A percentile compares a stretch with the other conserved stretches of the same genome.
These are phyloP conservation scores for Spergularia marina DNA, from an alignment of 148 eudicot species.

Conservation along the genomic window DNA sequence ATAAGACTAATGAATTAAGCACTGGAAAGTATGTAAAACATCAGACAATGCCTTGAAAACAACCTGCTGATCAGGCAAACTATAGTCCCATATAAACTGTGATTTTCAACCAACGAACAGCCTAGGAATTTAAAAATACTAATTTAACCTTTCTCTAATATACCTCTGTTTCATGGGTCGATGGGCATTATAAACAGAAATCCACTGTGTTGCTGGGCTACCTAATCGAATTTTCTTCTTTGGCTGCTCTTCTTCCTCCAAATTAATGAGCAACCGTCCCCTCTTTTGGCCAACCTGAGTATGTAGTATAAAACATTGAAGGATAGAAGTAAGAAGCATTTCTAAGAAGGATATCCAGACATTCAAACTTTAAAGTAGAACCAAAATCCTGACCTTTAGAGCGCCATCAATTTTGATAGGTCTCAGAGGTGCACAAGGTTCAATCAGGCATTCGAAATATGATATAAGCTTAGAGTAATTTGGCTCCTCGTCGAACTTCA, in stretches of 20 bases:
- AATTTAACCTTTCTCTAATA: slow-evolving; percentile 1
- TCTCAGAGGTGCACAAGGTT: slow-evolving; percentile 69
- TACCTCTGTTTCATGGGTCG: slow-evolving; percentile 97
- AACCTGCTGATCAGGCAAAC: background rate
- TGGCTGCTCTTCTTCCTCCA: slow-evolving; percentile 93
- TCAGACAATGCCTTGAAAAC: background rate
- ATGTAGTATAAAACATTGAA: background rate
- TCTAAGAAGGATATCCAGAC: background rate
- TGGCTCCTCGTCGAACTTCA: slow-evolving; percentile 96
- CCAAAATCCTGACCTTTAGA: slow-evolving; percentile 52
- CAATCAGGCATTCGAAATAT: slow-evolving; percentile 76
- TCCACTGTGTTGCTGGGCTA: slow-evolving; percentile 96
- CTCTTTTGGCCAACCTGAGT: slow-evolving; percentile 86
- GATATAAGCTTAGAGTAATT: slow-evolving; percentile 81
- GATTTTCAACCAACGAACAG: background rate
- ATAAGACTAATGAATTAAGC: background rate
- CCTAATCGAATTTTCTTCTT: slow-evolving; percentile 81
- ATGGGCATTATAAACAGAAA: slow-evolving; percentile 92
- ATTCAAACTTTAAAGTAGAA: background rate
- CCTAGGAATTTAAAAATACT: background rate
- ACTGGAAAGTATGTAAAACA: background rate
- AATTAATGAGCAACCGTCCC: slow-evolving; percentile 72
- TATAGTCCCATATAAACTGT: background rate
- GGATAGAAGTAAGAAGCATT: slow-evolving; percentile 10
- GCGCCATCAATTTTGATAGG: slow-evolving; percentile 89